Evolutionary conservation across 306 rosid genomes (phyloP), one percentile per base, ranked within the genome.

Genomic region (Rosa rugosa): DNA sequence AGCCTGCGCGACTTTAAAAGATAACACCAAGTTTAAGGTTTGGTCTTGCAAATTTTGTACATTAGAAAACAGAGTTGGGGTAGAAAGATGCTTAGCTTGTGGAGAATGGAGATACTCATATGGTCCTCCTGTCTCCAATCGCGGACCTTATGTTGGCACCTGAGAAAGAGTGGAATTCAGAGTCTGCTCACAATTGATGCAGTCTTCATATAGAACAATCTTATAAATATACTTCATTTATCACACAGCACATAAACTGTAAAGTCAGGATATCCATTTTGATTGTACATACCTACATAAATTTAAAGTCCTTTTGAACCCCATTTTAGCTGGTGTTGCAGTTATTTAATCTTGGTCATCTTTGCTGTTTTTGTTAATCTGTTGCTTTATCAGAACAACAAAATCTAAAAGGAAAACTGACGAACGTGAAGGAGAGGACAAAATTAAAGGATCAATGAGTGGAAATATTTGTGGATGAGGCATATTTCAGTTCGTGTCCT

Each of bases 11-110:
- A 80, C 80, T 25, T 23, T 9, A 17, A 85, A 71, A 82, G 77
- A 40, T 18, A 78, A 67, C 14, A 57, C 70, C 12, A 85, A 80
- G 75, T 82, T 41, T 8, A 84, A 80, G 78, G 73, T 80, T 49
- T 90, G 94, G 94, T 82, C 81, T 41, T 86, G 90, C 84, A 90
- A 90, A 83, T 86, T 86, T 80, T 90, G 92, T 81, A 88, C 90
- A 6, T 82, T 84, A 16, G 83, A 81, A 74, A 90, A 90, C 84
- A 80, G 63, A 65, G 83, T 66, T 73, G 85, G 76, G 67, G 23
- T 20, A 14, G 94, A 83, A 53, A 88, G 86, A 84, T 88, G 94
- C 85, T 68, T 84, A 51, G 87, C 86, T 72, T 86, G 94, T 68
- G 86, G 89, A 80, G 88, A 82, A 83, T 90, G 90, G 94, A 83